Conservation (phyloP, 1,284 basidiomycete genomes). For the Veloporphyrellus conicus region DNA sequence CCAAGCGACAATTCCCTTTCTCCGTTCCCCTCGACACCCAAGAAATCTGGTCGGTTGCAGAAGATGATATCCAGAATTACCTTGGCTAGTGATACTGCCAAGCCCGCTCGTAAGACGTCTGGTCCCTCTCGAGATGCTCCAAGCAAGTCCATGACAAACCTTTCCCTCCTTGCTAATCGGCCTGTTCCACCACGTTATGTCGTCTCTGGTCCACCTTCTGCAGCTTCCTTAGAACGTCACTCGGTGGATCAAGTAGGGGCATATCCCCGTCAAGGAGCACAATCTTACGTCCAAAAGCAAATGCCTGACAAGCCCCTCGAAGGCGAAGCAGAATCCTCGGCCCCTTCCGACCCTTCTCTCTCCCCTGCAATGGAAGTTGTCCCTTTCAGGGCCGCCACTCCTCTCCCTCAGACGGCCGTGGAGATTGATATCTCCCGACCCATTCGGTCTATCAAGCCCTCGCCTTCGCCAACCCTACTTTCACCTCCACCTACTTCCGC, state of each 20-base stretch:
- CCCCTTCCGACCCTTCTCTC: conserved; percentile 8
- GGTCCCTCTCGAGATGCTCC: conserved; percentile 23
- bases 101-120: conserved; percentile 29
- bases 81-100: conserved; percentile 42
- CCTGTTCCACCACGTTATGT: conserved; percentile 53
- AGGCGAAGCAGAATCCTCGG: conserved; percentile 5
- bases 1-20: conserved; percentile 35
- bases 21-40: conserved; percentile 41
- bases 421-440: conserved; percentile 10
- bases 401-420: conserved; percentile 5
- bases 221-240: conserved; percentile 39
- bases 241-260: conserved; percentile 21
- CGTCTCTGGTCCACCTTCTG: conserved; percentile 30
- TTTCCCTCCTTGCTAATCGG: conserved; percentile 49
- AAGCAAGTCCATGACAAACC: conserved; percentile 39
- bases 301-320: conserved; percentile 22
- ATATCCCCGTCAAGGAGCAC: conserved; percentile 26
- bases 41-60: conserved; percentile 60
- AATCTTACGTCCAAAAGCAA: conserved; percentile 33
- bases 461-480: conserved; percentile 4
- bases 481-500: conserved; percentile 8
- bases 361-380: conserved; percentile 5
- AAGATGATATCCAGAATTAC: conserved; percentile 75
- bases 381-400: not conserved
- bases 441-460: conserved; percentile 2